These are phyloP conservation scores for Nicotiana tabacum DNA, from an alignment of 257 asterid genomes.

Conservation along the genomic window DNA sequence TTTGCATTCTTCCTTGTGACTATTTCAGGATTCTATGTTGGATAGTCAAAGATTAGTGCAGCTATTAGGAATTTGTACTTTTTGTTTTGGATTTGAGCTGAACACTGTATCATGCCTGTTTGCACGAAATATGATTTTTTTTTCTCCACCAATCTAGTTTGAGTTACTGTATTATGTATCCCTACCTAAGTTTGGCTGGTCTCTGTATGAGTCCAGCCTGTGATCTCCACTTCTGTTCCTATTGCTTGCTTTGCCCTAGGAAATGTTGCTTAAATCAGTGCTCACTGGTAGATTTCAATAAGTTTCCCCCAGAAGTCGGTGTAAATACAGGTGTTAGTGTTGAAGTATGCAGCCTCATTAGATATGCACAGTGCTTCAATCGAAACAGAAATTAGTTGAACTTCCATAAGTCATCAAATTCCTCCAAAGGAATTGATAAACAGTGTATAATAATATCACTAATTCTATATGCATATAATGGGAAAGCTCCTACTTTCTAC, in stretches of 20 bases:
- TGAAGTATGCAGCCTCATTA: too few species aligned
- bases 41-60: constrained; percentile 12
- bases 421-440: too few species aligned
- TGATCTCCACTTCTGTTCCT: neutral
- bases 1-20: constrained; percentile 23
- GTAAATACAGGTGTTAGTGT: neutral
- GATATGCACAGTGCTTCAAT: too few species aligned
- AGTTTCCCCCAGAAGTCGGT: neutral
- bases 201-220: neutral
- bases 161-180: neutral
- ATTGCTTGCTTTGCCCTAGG: neutral
- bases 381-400: too few species aligned
- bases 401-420: too few species aligned
- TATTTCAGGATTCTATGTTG: neutral
- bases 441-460: too few species aligned
- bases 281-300: neutral
- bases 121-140: neutral
- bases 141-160: neutral
- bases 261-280: neutral
- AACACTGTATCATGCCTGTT: neutral
- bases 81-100: constrained; percentile 10
- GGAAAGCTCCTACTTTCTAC: too few species aligned
- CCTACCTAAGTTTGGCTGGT: neutral
- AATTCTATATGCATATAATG: too few species aligned
- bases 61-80: constrained; percentile 1